Evolutionary conservation across 768 basidiomycete genomes (phyloP).

Genomic region (Vararia minispora): DNA sequence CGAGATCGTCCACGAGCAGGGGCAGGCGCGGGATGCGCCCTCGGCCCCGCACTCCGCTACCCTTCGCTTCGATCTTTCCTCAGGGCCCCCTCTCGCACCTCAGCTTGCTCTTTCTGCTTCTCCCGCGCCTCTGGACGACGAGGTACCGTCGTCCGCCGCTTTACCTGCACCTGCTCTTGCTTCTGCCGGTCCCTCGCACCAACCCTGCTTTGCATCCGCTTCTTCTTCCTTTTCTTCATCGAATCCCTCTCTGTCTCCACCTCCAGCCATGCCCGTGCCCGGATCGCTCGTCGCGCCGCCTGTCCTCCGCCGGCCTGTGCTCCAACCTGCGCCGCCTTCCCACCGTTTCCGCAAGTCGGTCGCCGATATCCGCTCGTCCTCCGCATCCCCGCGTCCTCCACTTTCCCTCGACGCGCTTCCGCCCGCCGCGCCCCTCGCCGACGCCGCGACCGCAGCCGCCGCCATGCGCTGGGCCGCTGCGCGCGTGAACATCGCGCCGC

Average conservation of each 20-base stretch:
- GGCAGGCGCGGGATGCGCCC: too few relatives aligned
- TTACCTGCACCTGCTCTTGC: too few relatives aligned
- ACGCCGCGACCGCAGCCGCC: constrained; percentile 60
- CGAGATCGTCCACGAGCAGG: constrained; percentile 11
- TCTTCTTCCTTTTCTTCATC: too few relatives aligned
- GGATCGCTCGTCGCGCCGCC: constrained; percentile 1
- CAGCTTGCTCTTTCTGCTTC: too few relatives aligned
- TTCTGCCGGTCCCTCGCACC: too few relatives aligned
- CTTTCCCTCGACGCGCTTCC: constrained; percentile 3
- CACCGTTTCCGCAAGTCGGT: constrained; percentile 37
- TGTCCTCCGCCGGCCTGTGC: constrained; percentile 6
- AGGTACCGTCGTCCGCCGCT: too few relatives aligned
- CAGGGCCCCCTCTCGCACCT: too few relatives aligned
- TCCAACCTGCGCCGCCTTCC: constrained; percentile 16
- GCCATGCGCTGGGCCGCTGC: constrained; percentile 82
- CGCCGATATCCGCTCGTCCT: constrained; percentile 29
- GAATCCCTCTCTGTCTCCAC: too few relatives aligned
- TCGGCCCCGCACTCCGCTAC: too few relatives aligned
- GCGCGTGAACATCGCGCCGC: constrained; percentile 72
- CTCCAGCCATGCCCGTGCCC: constrained; percentile 3
- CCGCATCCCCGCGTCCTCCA: constrained; percentile 17
- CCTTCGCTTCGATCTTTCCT: too few relatives aligned
- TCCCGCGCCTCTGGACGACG: too few relatives aligned
- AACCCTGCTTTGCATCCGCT: too few relatives aligned
- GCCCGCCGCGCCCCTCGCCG: constrained; percentile 26